Conservation (phyloP, 164 flowering plant genomes). For the Hamamelis virginiana region DNA sequence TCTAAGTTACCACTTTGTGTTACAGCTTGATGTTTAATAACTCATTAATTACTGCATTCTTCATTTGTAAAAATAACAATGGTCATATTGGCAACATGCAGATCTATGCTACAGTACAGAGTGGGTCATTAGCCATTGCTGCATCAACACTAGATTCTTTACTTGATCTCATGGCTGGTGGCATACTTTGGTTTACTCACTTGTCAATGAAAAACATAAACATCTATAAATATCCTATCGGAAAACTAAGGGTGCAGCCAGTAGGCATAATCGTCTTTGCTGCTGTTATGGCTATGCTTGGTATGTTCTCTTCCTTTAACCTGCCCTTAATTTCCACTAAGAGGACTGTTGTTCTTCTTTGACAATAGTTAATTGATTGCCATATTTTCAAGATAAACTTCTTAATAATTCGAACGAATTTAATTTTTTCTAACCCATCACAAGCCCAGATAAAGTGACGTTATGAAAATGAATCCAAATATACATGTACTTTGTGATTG, state of each 20-base stretch:
- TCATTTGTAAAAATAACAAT: not conserved
- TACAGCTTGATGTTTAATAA: too few relatives aligned
- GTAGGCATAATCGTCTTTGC: conserved; percentile 95
- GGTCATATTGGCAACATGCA: conserved; percentile 24
- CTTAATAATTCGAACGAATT: too few relatives aligned
- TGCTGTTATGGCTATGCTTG: conserved; percentile 97
- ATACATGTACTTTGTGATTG: too few relatives aligned
- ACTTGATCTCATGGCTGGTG: conserved; percentile 97
- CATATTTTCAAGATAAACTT: too few relatives aligned
- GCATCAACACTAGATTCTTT: conserved; percentile 95
- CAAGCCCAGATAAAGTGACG: too few relatives aligned
- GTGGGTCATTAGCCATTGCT: conserved; percentile 94
- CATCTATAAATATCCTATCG: conserved; percentile 92
- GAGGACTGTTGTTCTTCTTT: not conserved
- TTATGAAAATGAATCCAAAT: too few relatives aligned
- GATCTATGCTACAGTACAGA: conserved; percentile 84
- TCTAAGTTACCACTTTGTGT: not conserved
- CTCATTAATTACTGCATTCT: too few relatives aligned
- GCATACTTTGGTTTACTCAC: conserved; percentile 96
- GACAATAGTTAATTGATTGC: not conserved
- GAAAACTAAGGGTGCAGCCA: conserved; percentile 93
- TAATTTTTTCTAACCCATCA: too few relatives aligned
- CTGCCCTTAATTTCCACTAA: not conserved
- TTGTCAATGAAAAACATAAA: conserved; percentile 83
- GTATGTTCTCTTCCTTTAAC: conserved; percentile 32